Percentiles rank a stretch among this genome's conserved stretches.
Conservation (phyloP, 352 stramenopile species). For the Globisporangium spiculum region DNA sequence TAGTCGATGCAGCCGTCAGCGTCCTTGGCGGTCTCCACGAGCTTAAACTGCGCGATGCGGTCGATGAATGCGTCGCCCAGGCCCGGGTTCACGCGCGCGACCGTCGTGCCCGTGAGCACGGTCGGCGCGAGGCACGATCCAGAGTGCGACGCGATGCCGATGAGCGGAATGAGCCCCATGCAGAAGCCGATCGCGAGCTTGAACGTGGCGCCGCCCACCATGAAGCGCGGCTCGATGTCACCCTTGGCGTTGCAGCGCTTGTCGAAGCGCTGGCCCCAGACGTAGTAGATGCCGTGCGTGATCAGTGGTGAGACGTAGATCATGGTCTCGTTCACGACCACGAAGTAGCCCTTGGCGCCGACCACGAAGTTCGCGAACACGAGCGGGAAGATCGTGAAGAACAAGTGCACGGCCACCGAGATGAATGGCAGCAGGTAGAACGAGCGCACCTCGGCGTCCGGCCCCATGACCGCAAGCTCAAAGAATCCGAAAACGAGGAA, state of each 20-base stretch:
- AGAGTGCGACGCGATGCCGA: conserved; percentile 11
- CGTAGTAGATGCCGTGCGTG: conserved; percentile 18
- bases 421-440: conserved; percentile 17
- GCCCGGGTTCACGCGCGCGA: conserved; percentile 14
- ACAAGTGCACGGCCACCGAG: conserved; percentile 11
- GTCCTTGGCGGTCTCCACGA: conserved; percentile 15
- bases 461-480: conserved; percentile 11
- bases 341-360: conserved; percentile 12
- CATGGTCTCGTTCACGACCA: conserved; percentile 16
- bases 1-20: conserved; percentile 12
- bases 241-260: conserved; percentile 10
- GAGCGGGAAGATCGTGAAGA: conserved; percentile 18
- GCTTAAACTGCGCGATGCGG: conserved; percentile 16
- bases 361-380: conserved; percentile 19
- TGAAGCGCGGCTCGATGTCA: conserved; percentile 14
- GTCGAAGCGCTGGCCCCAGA: conserved; percentile 17
- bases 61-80: conserved; percentile 17
- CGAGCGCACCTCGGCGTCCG: conserved; percentile 10
- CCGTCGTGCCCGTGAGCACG: conserved; percentile 12
- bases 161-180: conserved; percentile 14
- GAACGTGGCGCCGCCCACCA: not conserved
- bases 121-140: conserved; percentile 16
- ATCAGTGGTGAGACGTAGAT: conserved; percentile 18
- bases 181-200: conserved; percentile 9
- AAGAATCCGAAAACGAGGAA: conserved; percentile 16